Conservation (phyloP, 169 alveolate species). For the Babesia bovis region DNA sequence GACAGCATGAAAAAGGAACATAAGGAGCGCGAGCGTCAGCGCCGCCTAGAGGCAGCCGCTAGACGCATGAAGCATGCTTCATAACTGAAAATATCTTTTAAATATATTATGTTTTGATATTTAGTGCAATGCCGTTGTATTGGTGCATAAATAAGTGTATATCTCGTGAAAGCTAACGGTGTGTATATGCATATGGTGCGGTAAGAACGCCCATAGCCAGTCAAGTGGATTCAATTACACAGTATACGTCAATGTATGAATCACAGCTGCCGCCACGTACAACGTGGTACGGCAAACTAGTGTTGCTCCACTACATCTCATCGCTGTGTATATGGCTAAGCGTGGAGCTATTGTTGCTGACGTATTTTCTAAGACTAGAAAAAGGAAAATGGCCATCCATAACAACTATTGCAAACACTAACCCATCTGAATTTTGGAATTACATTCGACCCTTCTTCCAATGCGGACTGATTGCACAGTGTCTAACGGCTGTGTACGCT, state of each 20-base stretch:
- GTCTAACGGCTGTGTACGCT: slow-evolving; percentile 2
- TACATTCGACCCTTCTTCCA: slow-evolving; percentile 32
- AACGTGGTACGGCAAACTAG: slow-evolving; percentile 21
- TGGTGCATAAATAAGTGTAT: too few relatives aligned
- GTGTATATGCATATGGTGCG: slow-evolving; percentile 5
- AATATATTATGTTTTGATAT: not conserved
- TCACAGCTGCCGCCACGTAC: not conserved
- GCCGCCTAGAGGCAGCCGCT: slow-evolving; percentile 55
- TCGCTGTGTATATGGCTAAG: slow-evolving; percentile 30
- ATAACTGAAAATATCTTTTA: not conserved
- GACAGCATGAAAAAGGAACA: slow-evolving; percentile 39
- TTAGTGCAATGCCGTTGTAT: too few relatives aligned
- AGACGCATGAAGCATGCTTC: slow-evolving; percentile 36
- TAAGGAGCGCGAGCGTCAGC: slow-evolving; percentile 63
- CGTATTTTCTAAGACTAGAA: slow-evolving; percentile 12
- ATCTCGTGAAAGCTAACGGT: not conserved
- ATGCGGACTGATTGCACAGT: slow-evolving; percentile 24
- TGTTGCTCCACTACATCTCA: slow-evolving; percentile 14
- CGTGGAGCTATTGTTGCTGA: slow-evolving; percentile 23
- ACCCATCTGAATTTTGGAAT: slow-evolving; percentile 1
- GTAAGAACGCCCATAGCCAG: not conserved
- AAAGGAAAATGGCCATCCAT: slow-evolving; percentile 10
- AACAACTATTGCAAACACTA: not conserved
- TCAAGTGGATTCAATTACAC: not conserved
- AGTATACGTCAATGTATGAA: slow-evolving; percentile 12